A percentile compares a stretch with the other conserved stretches of the same genome.
Evolutionary conservation across 805 yeast species (phyloP).

Genomic region (Maudiozyma bulderi): DNA sequence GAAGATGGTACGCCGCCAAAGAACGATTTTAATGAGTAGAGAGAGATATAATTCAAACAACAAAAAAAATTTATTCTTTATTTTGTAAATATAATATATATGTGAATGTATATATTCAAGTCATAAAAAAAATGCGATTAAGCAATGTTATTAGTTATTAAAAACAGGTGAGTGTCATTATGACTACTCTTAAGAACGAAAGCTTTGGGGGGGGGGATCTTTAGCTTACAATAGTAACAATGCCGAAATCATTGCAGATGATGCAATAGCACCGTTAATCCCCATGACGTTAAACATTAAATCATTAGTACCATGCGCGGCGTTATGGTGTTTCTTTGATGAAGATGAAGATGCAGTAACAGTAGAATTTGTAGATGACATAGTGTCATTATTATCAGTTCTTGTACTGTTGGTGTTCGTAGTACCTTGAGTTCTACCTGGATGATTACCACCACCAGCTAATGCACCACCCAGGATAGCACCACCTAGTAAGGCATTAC

Average conservation of each 20-base stretch:
- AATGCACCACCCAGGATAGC: background rate
- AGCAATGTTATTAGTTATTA: background rate
- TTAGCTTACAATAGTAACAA: background rate
- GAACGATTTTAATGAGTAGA: constrained; percentile 72
- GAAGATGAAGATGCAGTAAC: background rate
- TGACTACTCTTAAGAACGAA: too few species aligned
- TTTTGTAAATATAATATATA: too few species aligned
- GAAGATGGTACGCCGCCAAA: constrained; percentile 77
- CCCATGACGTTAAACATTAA: background rate
- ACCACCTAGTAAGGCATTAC: constrained; percentile 1
- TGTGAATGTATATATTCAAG: too few species aligned
- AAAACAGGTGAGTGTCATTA: background rate
- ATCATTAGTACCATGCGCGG: background rate
- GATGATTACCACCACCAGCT: constrained; percentile 5
- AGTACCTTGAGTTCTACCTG: background rate
- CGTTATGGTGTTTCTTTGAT: background rate
- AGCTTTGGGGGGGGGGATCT: background rate
- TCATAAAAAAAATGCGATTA: too few species aligned
- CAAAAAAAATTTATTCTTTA: background rate
- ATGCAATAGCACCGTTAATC: background rate
- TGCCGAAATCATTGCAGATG: background rate
- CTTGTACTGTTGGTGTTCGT: background rate
- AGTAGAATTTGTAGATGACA: background rate
- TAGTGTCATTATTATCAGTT: background rate
- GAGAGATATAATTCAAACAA: background rate